Percentiles rank a stretch among this genome's conserved stretches.
These are phyloP conservation scores for Pythium brachiatum DNA, from an alignment of 352 stramenopile genomes.

Conservation along the genomic window DNA sequence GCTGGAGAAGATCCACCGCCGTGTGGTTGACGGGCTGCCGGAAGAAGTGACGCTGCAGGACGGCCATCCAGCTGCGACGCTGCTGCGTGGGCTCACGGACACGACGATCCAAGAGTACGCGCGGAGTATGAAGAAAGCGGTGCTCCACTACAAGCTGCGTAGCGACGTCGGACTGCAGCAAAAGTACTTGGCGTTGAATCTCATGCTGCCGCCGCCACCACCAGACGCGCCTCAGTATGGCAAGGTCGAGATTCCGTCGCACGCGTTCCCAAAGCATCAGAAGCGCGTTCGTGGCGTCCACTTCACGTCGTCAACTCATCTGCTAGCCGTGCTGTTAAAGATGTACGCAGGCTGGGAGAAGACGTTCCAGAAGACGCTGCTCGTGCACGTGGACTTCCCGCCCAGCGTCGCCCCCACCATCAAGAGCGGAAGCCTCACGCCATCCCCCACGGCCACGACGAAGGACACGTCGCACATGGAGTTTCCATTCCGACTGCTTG, in stretches of 20 bases:
- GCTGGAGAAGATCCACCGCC: slow-evolving; percentile 81
- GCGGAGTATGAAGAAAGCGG: slow-evolving; percentile 91
- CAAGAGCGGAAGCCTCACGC: slow-evolving; percentile 5
- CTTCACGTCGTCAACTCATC: slow-evolving; percentile 55
- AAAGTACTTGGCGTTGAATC: slow-evolving; percentile 68
- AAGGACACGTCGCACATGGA: slow-evolving; percentile 44
- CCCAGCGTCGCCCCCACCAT: not conserved
- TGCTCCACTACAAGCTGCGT: slow-evolving; percentile 66
- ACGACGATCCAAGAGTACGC: slow-evolving; percentile 89
- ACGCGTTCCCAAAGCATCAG: slow-evolving; percentile 62
- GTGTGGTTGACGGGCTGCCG: slow-evolving; percentile 80
- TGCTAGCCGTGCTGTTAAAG: slow-evolving; percentile 80
- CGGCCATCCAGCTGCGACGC: slow-evolving; percentile 44
- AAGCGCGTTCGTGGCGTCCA: slow-evolving; percentile 42
- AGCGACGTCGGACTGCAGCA: slow-evolving; percentile 52
- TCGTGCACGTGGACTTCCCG: slow-evolving; percentile 66
- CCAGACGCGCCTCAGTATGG: slow-evolving; percentile 40
- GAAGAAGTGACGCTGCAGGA: slow-evolving; percentile 58
- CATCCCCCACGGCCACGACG: slow-evolving; percentile 2
- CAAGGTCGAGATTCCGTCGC: slow-evolving; percentile 76
- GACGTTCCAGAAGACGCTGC: slow-evolving; percentile 70
- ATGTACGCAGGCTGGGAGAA: slow-evolving; percentile 91
- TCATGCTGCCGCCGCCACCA: slow-evolving; percentile 39
- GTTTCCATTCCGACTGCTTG: slow-evolving; percentile 79
- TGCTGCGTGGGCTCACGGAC: slow-evolving; percentile 86